These are phyloP conservation scores for Talinum fruticosum DNA, from an alignment of 148 eudicot genomes.

Conservation along the genomic window DNA sequence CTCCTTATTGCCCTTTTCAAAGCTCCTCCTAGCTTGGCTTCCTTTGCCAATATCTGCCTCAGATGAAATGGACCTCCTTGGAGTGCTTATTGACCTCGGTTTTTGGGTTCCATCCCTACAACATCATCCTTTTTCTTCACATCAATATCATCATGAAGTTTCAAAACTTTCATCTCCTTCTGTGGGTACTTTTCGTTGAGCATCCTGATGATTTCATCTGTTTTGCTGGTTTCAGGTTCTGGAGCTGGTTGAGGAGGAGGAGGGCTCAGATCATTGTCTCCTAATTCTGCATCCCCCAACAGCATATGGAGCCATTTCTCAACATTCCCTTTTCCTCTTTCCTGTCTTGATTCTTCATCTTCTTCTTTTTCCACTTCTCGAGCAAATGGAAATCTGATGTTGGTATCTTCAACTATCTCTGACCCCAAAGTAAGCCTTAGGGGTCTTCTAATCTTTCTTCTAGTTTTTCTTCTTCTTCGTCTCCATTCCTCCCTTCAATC, in stretches of 20 bases:
- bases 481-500: conserved; percentile 31
- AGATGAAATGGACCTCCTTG: conserved; percentile 35
- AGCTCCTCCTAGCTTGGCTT: conserved; percentile 26
- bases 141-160: conserved; percentile 10
- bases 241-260: conserved; percentile 16
- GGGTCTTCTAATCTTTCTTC: conserved; percentile 19
- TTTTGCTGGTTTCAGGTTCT: conserved; percentile 29
- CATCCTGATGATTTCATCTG: conserved; percentile 49
- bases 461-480: conserved; percentile 17
- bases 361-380: conserved; percentile 44
- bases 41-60: conserved; percentile 17
- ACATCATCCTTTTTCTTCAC: conserved; percentile 18
- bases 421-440: conserved; percentile 4
- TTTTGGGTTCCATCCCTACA: conserved; percentile 24
- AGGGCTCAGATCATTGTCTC: conserved; percentile 25
- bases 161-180: conserved; percentile 30
- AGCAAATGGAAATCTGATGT: conserved; percentile 30
- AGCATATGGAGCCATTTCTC: conserved; percentile 92
- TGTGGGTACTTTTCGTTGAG: conserved; percentile 56
- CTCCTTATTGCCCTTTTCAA: conserved; percentile 37
- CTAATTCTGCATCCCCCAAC: conserved; percentile 38
- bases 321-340: conserved; percentile 80
- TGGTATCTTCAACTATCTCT: conserved; percentile 8
- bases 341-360: conserved; percentile 76
- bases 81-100: conserved; percentile 37